Evolutionary conservation across 805 yeast genomes (phyloP), one percentile per base, ranked within the genome.

Genomic region (Metschnikowia chrysomelidarum): DNA sequence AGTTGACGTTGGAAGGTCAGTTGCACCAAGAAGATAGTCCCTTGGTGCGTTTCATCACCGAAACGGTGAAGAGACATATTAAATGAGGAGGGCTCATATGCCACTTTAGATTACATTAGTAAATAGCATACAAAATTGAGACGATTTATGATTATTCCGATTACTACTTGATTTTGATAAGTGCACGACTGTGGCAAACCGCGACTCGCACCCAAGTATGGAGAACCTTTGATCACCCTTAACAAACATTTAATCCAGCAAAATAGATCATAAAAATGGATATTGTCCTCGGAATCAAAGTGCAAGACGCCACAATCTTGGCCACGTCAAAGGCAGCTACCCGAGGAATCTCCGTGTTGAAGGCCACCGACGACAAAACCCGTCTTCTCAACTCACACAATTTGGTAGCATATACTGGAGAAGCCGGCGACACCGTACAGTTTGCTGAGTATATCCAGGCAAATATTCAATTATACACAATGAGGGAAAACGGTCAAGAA

Each of bases 271-370:
- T n/a, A 38, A 48, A 38, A 12, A 93, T 93, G 98, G 98, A 91
- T 69, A 80, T 91, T 53, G 69, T 91, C 37, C 69, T 91, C 51
- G 98, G 98, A 39, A 82, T 91, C 51, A 82, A 76, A 54, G 83
- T 88, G 21, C 68, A 78, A 52, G 94, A 87, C 54, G 74, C 80
- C 43, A 95, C 91, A 28, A 73, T 93, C 42, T 64, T 91, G 38
- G 96, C 96, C 54, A 86, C 98, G n/a, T 88, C 97, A 8, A 87
- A 83, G 59, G 96, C 97, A 4, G 86, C 82, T 39, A 86, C 95
- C 7, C 76, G 98, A 49, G 96, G 96, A 38, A 83, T 88, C 36
- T 82, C 95, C 10, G 75, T 87, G 32, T 64, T 87, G 48, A 86
- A 86, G 54, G 79, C 76, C 34, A 70, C 74, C 31, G 96, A 87